A percentile compares a stretch with the other conserved stretches of the same genome.
These are phyloP conservation scores for Podospora anserina DNA, from an alignment of 495 filamentous ascomycete genomes.

Conservation along the genomic window DNA sequence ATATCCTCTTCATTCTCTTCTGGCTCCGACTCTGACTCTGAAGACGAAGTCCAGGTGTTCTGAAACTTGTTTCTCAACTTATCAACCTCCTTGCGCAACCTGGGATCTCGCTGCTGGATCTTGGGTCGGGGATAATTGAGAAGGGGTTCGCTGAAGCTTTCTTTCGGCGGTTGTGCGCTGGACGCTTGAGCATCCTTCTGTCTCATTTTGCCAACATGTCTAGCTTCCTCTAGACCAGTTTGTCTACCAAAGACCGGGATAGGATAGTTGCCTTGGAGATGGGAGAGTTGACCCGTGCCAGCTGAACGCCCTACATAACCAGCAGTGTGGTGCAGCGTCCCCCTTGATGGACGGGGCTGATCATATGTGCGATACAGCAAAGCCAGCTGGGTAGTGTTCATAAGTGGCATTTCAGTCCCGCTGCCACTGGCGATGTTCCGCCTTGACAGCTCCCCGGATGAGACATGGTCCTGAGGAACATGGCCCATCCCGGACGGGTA, in stretches of 20 bases:
- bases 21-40: background rate
- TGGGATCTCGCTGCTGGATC: background rate
- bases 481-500: background rate
- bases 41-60: too few relatives aligned
- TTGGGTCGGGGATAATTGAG: background rate
- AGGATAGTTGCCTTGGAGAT: too few relatives aligned
- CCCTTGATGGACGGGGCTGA: background rate
- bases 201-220: too few relatives aligned
- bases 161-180: background rate
- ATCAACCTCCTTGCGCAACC: background rate
- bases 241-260: too few relatives aligned
- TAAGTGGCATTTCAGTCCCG: background rate
- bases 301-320: background rate
- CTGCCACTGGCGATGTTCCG: background rate
- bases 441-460: background rate
- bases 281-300: too few relatives aligned
- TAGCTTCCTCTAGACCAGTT: too few relatives aligned
- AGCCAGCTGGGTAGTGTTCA: background rate
- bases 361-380: background rate
- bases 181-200: background rate
- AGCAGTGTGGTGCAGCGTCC: background rate
- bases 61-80: background rate
- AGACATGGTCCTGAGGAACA: background rate
- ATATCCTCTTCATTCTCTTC: background rate
- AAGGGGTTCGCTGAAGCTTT: background rate